Conservation (phyloP, 1,139 yeast genomes). For the Saccharomycopsis hybrid region DNA sequence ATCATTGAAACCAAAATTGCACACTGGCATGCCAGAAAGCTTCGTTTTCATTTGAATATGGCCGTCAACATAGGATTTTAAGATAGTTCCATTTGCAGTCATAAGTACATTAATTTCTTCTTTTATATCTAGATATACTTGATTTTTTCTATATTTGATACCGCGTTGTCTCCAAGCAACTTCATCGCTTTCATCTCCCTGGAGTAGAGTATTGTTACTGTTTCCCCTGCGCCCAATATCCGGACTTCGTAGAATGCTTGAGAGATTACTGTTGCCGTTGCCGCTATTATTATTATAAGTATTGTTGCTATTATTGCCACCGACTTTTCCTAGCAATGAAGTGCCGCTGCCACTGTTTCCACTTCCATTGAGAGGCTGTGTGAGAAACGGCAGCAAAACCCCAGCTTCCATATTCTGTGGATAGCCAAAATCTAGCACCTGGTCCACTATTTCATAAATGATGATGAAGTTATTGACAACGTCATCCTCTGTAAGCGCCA, state of each 20-base stretch:
- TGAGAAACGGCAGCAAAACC: constrained; percentile 20
- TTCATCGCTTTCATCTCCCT: constrained; percentile 32
- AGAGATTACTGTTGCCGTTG: background rate
- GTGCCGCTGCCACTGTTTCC: background rate
- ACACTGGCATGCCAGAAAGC: constrained; percentile 67
- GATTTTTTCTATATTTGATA: constrained; percentile 76
- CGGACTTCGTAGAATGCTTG: constrained; percentile 6
- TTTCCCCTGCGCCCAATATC: constrained; percentile 1
- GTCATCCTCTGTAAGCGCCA: constrained; percentile 40
- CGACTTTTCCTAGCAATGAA: background rate
- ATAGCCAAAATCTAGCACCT: constrained; percentile 73
- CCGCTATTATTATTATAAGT: too few species aligned
- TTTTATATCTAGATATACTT: constrained; percentile 67
- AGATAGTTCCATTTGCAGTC: constrained; percentile 50
- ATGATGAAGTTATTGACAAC: constrained; percentile 57
- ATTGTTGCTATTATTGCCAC: background rate
- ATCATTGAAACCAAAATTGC: constrained; percentile 58
- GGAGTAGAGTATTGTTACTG: background rate
- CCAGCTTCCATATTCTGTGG: constrained; percentile 63
- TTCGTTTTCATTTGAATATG: constrained; percentile 65
- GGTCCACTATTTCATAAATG: constrained; percentile 74
- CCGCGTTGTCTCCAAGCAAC: constrained; percentile 69
- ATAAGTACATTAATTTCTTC: constrained; percentile 71
- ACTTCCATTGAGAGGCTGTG: constrained; percentile 2
- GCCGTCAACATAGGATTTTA: constrained; percentile 75